Conservation (phyloP, 305 asterid species). For the Fraxinus baroniana region DNA sequence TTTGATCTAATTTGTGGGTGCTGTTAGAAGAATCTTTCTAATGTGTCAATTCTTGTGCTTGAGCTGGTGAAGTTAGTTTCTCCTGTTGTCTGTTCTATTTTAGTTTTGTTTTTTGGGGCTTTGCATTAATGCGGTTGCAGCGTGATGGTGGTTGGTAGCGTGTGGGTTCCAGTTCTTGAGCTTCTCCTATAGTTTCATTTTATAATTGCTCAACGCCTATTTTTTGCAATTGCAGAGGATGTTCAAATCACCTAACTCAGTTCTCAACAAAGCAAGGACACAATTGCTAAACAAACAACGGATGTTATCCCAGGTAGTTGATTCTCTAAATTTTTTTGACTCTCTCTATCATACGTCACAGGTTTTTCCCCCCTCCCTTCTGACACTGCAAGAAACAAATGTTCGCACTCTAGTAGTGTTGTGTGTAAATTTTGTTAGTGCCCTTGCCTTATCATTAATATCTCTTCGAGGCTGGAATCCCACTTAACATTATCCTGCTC, state of each 20-base stretch:
- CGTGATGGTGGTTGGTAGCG: background rate
- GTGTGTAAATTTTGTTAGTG: no score
- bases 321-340: background rate
- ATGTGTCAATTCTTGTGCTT: background rate
- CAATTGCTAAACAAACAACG: constrained; percentile 76
- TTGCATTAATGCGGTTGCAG: background rate
- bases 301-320: constrained; percentile 59
- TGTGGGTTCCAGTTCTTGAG: background rate
- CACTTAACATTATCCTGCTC: background rate
- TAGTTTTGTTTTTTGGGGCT: background rate
- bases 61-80: background rate
- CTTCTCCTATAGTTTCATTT: background rate
- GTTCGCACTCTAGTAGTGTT: background rate
- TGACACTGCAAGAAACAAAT: background rate
- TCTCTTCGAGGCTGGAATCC: background rate
- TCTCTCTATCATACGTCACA: background rate
- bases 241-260: constrained; percentile 79
- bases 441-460: no score
- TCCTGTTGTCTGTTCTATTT: background rate
- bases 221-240: constrained; percentile 47
- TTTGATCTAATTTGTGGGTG: background rate
- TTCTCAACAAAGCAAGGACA: constrained; percentile 78
- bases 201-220: background rate
- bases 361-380: background rate
- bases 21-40: background rate